Base-by-base conservation (phyloP, 169 alveolate genomes). In the Plasmodium blacklocki region DNA sequence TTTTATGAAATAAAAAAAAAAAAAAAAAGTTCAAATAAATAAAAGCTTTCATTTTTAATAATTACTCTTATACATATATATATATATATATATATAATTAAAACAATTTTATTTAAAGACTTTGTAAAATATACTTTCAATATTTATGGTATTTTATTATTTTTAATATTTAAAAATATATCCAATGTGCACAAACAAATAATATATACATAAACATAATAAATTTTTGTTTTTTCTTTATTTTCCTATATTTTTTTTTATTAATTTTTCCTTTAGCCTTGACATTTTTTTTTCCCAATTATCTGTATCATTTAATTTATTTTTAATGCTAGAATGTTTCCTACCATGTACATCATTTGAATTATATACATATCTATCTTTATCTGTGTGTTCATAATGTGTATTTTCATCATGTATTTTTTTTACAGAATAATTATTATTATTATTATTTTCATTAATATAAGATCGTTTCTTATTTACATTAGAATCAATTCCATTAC, bases 211-310 rank as follows among this genome's bases (percentile, higher is more conserved):
- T 49, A 72, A 23, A 26, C 39, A 26, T 1, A 26, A 39, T 39
- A 39, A 39, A 39, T 39, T 39, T 39, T 5, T 39, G 9, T 39
- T 39, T 39, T 39, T 39, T 39, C 19, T 12, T 62, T 49, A 78
- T 58, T 47, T 78, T 71, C 54, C 68, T 43, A 78, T 52, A 52
- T 78, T 78, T 78, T 78, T 78, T 59, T 59, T 47, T 32, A 78
- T 78, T 19, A 78, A 58, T 62, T 78, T 78, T 68, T 78, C 89
- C 32, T 78, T 78, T 54, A 78, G 18, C n/a, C 68, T 78, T n/a
- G 89, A 78, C 89, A 78, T 78, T 54, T 78, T 78, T 26, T 66
- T 78, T 71, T 78, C 89, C 89, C 89, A 78, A 45, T 78, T 78
- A 2, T 78, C 89, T 2, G 23, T 76, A 76, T 67, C 89, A 70